Evolutionary conservation across 1,284 basidiomycete genomes (phyloP).

Genomic region (Tremellales sp.): DNA sequence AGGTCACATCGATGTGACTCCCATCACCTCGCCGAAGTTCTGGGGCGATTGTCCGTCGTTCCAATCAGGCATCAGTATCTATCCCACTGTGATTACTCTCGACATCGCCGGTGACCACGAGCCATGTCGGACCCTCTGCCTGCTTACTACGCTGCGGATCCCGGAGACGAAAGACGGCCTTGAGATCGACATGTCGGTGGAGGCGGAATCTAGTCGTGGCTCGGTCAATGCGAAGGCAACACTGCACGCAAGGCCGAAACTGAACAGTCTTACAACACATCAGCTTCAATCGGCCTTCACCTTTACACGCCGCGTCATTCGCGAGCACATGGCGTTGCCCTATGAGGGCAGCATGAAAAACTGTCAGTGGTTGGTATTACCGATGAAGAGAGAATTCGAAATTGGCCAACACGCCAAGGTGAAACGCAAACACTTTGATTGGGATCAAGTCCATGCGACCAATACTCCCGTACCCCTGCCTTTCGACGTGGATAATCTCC

Average conservation of each 20-base stretch:
- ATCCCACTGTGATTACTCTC: background rate
- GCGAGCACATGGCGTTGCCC: background rate
- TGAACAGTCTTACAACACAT: background rate
- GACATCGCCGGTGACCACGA: background rate
- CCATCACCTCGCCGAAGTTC: background rate
- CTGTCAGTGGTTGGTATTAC: constrained; percentile 27
- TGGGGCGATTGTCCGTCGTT: background rate
- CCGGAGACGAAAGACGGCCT: background rate
- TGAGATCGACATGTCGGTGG: background rate
- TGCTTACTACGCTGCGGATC: constrained; percentile 5
- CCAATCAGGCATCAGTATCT: background rate
- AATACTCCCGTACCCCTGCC: constrained; percentile 11
- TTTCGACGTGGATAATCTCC: constrained; percentile 14
- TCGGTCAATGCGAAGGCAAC: background rate
- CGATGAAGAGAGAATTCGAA: constrained; percentile 12
- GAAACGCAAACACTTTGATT: constrained; percentile 24
- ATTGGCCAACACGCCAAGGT: background rate
- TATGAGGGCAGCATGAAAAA: constrained; percentile 10
- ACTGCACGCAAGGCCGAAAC: background rate
- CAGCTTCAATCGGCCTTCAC: background rate
- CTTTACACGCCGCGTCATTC: background rate
- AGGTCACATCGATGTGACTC: background rate
- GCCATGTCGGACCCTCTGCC: constrained; percentile 17
- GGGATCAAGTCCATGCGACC: constrained; percentile 25
- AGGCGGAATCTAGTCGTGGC: background rate